phyloP scores from a whole-genome alignment of 202 grass and related monocot genomes.

The Musa balbisiana region DNA sequence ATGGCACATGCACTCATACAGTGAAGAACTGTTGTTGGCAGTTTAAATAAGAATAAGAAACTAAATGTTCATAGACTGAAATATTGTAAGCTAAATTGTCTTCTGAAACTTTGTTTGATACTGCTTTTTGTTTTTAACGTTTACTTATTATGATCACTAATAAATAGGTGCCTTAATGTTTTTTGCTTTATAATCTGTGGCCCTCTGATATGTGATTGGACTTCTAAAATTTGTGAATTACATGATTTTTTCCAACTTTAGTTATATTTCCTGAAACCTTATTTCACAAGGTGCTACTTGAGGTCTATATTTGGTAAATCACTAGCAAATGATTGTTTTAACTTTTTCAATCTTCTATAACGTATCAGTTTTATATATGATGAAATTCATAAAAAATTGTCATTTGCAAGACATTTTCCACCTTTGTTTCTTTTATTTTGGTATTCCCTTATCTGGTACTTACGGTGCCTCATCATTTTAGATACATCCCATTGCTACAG shows the following conservation, averaged over 20 bases:
- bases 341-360: neutral
- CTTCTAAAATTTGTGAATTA: too few species aligned
- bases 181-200: too few species aligned
- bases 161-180: too few species aligned
- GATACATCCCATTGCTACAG: slow-evolving; percentile 79
- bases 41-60: neutral
- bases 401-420: neutral
- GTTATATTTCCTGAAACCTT: too few species aligned
- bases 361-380: neutral
- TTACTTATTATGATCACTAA: too few species aligned
- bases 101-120: neutral
- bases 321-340: neutral
- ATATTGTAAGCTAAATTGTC: neutral
- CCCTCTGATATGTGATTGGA: too few species aligned
- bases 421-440: neutral
- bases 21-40: neutral
- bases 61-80: neutral
- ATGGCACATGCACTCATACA: neutral
- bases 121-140: neutral
- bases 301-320: neutral
- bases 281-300: too few species aligned
- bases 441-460: neutral
- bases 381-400: neutral
- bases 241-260: too few species aligned
- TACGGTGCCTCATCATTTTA: slow-evolving; percentile 20